Evolutionary conservation across 225 moss, liverwort and hornwort genomes (phyloP).

Genomic region (Physcomitrium patens): DNA sequence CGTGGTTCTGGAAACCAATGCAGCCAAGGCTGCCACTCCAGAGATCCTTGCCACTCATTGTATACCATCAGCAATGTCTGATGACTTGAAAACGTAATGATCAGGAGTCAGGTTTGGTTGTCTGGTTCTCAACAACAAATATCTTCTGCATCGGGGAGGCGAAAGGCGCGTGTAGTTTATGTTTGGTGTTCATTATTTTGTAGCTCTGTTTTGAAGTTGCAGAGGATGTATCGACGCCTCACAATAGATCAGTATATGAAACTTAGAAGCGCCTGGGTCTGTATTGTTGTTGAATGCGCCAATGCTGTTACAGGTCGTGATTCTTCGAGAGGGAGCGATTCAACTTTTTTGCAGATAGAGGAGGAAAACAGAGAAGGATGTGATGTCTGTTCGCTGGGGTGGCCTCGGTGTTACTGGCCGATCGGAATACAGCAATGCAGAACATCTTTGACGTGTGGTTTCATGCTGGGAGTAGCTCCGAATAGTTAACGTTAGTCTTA

Average conservation of each 20-base stretch:
- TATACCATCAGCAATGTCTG: slow-evolving; percentile 96
- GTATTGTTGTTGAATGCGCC: not conserved
- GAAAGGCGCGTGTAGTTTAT: slow-evolving; percentile 21
- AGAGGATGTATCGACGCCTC: slow-evolving; percentile 21
- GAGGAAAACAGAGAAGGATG: slow-evolving; percentile 5
- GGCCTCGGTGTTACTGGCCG: slow-evolving; percentile 13
- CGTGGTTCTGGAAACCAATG: slow-evolving; percentile 89
- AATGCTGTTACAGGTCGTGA: not conserved
- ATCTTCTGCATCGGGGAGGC: slow-evolving; percentile 22
- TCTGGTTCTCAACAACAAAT: slow-evolving; percentile 9
- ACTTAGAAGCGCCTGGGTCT: slow-evolving; percentile 13
- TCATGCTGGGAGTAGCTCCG: not conserved
- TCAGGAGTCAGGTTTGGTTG: slow-evolving; percentile 15
- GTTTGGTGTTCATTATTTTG: slow-evolving; percentile 39
- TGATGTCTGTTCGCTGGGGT: not conserved
- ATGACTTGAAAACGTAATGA: slow-evolving; percentile 79
- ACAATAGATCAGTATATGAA: slow-evolving; percentile 17
- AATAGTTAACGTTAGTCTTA: not conserved
- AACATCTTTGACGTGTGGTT: not conserved
- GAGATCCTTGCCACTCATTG: slow-evolving; percentile 98
- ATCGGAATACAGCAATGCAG: not conserved
- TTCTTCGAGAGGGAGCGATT: slow-evolving; percentile 13
- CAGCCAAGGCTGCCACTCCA: slow-evolving; percentile 86
- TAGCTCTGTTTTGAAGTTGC: slow-evolving; percentile 39
- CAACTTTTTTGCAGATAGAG: slow-evolving; percentile 13